Evolutionary conservation across 305 asterid species (phyloP), one percentile per base, ranked within the genome.

Genomic region (Ajuga reptans): DNA sequence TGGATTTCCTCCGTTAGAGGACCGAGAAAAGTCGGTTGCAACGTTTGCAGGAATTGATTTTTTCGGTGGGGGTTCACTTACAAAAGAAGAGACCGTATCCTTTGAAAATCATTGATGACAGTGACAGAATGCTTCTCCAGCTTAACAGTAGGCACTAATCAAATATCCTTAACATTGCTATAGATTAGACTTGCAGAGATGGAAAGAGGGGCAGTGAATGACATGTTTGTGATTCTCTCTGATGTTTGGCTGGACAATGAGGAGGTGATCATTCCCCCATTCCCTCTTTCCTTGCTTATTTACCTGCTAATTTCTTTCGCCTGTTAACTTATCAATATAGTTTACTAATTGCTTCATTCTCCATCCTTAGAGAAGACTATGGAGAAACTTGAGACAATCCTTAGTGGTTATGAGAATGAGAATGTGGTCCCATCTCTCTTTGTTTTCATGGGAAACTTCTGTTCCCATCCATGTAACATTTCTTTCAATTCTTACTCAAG

Each of bases 381-480:
- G 88, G 83, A 76, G 81, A 93, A 88, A 78, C 87, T 93, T 57
- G 88, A 86, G 82, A 83, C 73, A 69, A 83, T 93, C 78, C 87
- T 93, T 80, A 71, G 73, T 82, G 97, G 92, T 76, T 92, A 84
- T 15, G 96, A 88, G 72, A 87, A 86, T 69, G 92, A 77, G 59
- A 80, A 76, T 51, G 94, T 90, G 61, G 87, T 87, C 74, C 98
- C 98, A 17, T 92, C 97, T 57, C 85, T 92, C 56, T 92, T 92
- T 74, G 89, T 88, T 81, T 87, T 90, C 81, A 92, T 92, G 98
- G 98, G 98, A 72, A 92, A 92, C 80, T 90, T 92, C 81, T 88
- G 92, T 69, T 92, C 97, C 54, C 89, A 52, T 72, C 98, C 98
- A 16, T 92, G 95, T 73, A 90, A 92, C 81, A 83, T 92, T 72